phyloP scores from a whole-genome alignment of 345 rosid genomes.

The Eutrema heterophyllum region DNA sequence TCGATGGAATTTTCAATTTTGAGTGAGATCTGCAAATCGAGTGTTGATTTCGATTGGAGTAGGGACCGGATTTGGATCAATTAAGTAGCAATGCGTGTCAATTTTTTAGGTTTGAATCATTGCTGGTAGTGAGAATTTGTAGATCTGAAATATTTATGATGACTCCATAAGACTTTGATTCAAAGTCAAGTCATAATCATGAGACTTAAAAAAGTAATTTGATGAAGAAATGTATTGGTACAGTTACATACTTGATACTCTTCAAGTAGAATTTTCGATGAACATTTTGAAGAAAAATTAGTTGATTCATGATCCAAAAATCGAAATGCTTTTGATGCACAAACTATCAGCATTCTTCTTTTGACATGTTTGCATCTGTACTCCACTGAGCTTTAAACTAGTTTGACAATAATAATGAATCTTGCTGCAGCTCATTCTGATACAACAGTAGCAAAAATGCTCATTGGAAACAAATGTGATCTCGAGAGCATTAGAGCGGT shows the following conservation, averaged over 20 bases:
- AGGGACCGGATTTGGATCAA: neutral
- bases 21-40: constrained; percentile 10
- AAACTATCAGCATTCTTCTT: neutral
- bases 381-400: neutral
- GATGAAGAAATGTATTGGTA: neutral
- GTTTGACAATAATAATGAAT: neutral
- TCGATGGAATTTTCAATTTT: neutral
- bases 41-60: constrained; percentile 2
- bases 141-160: constrained; percentile 19
- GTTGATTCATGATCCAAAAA: neutral
- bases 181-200: neutral
- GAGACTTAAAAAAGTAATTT: no score
- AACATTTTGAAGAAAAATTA: neutral
- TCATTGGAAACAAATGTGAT: constrained; percentile 89
- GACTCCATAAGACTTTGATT: constrained; percentile 2
- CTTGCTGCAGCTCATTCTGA: constrained; percentile 62
- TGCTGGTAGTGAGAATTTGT: neutral
- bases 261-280: neutral
- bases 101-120: neutral
- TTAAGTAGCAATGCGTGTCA: neutral
- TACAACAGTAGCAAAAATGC: constrained; percentile 68
- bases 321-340: neutral
- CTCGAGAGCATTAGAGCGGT: constrained; percentile 72
- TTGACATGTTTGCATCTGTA: neutral
- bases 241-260: no score